A percentile compares a stretch with the other conserved stretches of the same genome.
Conservation (phyloP, 164 flowering plant species). For the Magnolia sinica region DNA sequence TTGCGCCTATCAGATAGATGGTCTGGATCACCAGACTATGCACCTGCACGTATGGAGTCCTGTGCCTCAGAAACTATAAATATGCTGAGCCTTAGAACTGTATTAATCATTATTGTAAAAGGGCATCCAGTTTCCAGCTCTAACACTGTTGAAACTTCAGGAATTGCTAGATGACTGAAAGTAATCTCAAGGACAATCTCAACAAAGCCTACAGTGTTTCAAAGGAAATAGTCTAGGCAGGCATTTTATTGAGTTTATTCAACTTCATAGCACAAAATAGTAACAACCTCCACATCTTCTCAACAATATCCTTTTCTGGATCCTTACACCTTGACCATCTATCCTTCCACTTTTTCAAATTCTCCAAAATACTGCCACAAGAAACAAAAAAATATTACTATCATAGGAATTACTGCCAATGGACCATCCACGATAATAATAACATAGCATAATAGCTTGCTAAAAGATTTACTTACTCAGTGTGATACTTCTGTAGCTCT, state of each 20-base stretch:
- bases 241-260: background rate
- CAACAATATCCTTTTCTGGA: slow-evolving; percentile 51
- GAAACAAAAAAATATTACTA: slow-evolving; percentile 6
- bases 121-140: too few species aligned
- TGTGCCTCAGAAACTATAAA: too few species aligned
- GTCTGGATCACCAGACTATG: too few species aligned
- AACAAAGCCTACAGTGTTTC: background rate
- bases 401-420: background rate
- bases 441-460: background rate
- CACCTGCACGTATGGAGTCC: too few species aligned
- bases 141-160: too few species aligned
- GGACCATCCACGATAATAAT: background rate
- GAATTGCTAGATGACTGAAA: too few species aligned
- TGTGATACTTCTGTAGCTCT: slow-evolving; percentile 66
- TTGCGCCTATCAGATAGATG: too few species aligned
- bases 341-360: slow-evolving; percentile 60
- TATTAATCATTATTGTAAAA: too few species aligned
- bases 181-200: too few species aligned
- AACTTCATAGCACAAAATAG: background rate
- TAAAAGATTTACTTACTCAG: slow-evolving; percentile 45
- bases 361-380: slow-evolving; percentile 60
- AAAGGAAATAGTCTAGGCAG: background rate
- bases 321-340: slow-evolving; percentile 55
- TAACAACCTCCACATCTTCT: slow-evolving; percentile 48
- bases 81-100: too few species aligned